A percentile compares a stretch with the other conserved stretches of the same genome.
Evolutionary conservation across 805 yeast species (phyloP).

Genomic region (Schwanniomyces yamadae): DNA sequence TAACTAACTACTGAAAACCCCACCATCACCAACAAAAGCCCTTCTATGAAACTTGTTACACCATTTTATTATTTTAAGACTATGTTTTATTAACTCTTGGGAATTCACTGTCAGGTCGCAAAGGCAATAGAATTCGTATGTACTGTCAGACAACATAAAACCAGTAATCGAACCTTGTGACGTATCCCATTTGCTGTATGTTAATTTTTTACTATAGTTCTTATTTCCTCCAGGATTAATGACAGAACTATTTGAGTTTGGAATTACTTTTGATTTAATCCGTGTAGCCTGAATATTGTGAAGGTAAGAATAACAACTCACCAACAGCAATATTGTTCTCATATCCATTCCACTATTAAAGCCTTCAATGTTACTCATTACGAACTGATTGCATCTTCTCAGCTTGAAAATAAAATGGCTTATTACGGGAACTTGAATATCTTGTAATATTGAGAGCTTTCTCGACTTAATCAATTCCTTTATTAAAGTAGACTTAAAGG

Average conservation of each 20-base stretch:
- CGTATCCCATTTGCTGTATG: constrained; percentile 45
- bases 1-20: constrained; percentile 34
- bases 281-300: constrained; percentile 21
- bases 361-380: constrained; percentile 38
- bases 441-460: constrained; percentile 19
- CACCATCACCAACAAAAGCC: constrained; percentile 74
- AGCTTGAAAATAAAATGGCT: constrained; percentile 83
- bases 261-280: constrained; percentile 1
- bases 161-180: constrained; percentile 24
- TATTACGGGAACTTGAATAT: constrained; percentile 40
- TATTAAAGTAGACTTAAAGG: constrained; percentile 19
- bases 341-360: constrained; percentile 18
- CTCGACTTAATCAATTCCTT: constrained; percentile 20
- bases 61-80: constrained; percentile 71
- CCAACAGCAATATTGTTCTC: constrained; percentile 36
- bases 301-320: constrained; percentile 32
- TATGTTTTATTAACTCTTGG: constrained; percentile 57
- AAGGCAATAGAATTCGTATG: constrained; percentile 38
- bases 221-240: constrained; percentile 17
- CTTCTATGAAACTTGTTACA: constrained; percentile 68
- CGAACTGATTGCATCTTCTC: constrained; percentile 63
- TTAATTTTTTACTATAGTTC: constrained; percentile 39
- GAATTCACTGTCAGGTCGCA: constrained; percentile 50
- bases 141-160: constrained; percentile 35
- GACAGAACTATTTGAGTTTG: constrained; percentile 16